Percentiles rank a stretch among this genome's conserved stretches.
These are phyloP conservation scores for Boletus edulis DNA, from an alignment of 768 basidiomycete genomes.

Conservation along the genomic window DNA sequence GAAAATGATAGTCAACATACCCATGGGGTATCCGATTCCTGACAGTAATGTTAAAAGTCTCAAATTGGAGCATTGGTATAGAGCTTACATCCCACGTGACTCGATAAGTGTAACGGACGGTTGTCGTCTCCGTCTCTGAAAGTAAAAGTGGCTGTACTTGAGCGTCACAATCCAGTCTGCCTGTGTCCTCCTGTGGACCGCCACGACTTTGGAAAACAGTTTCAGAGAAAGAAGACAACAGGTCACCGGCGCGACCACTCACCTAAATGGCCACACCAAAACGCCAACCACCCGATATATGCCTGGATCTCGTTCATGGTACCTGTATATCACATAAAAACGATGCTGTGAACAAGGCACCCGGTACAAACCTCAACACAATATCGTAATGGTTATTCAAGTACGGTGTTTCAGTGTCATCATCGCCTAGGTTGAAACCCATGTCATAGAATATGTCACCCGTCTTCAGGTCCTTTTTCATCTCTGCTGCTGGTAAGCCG, in stretches of 20 bases:
- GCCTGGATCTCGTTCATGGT: conserved; percentile 68
- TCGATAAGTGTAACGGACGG: conserved; percentile 82
- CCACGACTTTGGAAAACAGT: conserved; percentile 48
- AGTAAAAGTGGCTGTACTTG: conserved; percentile 52
- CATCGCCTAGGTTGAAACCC: conserved; percentile 87
- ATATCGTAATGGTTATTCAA: conserved; percentile 95
- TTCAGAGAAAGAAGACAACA: background rate
- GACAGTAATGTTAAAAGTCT: conserved; percentile 2
- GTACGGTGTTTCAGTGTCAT: conserved; percentile 64
- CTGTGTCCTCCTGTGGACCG: conserved; percentile 46
- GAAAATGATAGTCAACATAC: conserved; percentile 32
- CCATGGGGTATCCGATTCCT: conserved; percentile 89
- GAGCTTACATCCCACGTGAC: conserved; percentile 78
- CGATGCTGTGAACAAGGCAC: background rate
- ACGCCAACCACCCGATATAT: conserved; percentile 91
- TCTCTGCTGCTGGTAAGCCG: conserved; percentile 90
- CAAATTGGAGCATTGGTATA: background rate
- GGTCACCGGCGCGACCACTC: background rate
- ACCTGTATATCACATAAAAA: conserved; percentile 45
- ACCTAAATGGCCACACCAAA: conserved; percentile 74
- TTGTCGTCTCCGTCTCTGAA: conserved; percentile 56
- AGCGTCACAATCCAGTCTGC: conserved; percentile 50
- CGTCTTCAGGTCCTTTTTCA: conserved; percentile 77
- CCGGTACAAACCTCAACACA: conserved; percentile 55
- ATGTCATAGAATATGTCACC: conserved; percentile 90